A percentile compares a stretch with the other conserved stretches of the same genome.
These are phyloP conservation scores for Parathielavia appendiculata DNA, from an alignment of 495 filamentous ascomycete genomes.

Conservation along the genomic window DNA sequence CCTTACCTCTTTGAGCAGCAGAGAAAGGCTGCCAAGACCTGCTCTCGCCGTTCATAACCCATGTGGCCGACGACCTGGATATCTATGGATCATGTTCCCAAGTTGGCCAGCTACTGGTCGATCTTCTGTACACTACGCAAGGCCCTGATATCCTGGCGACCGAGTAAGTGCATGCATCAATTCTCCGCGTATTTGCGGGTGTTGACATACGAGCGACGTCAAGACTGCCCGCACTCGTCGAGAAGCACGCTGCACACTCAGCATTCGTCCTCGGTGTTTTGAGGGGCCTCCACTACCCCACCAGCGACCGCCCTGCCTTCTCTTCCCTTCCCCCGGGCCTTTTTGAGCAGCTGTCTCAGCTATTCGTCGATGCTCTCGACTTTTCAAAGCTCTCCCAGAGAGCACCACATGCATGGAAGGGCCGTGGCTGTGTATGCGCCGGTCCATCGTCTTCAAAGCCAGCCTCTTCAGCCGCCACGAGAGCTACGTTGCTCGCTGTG, in stretches of 20 bases:
- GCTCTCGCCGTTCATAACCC: not conserved
- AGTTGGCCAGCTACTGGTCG: not conserved
- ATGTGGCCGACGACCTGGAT: not conserved
- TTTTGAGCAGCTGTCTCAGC: conserved; percentile 2
- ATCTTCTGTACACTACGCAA: not conserved
- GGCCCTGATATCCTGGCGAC: not conserved
- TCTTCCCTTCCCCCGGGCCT: not conserved
- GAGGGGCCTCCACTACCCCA: conserved; percentile 11
- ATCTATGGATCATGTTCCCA: not conserved
- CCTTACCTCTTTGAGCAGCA: not conserved
- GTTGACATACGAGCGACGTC: not conserved
- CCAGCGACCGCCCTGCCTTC: not conserved
- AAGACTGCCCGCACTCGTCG: conserved; percentile 13
- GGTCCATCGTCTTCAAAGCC: not conserved
- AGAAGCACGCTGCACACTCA: conserved; percentile 13
- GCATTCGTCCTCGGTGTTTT: conserved; percentile 18
- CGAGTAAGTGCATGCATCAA: not conserved
- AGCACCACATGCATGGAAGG: not conserved
- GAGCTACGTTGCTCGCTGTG: conserved; percentile 7
- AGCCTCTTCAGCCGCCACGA: conserved; percentile 4
- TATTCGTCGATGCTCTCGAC: conserved; percentile 8
- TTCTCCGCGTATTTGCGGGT: not conserved
- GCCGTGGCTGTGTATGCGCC: not conserved
- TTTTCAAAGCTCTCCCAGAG: conserved; percentile 11
- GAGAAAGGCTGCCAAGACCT: not conserved